Evolutionary conservation across 495 filamentous ascomycete genomes (phyloP), one percentile per base, ranked within the genome.

Genomic region (Penicillium crystallinum): DNA sequence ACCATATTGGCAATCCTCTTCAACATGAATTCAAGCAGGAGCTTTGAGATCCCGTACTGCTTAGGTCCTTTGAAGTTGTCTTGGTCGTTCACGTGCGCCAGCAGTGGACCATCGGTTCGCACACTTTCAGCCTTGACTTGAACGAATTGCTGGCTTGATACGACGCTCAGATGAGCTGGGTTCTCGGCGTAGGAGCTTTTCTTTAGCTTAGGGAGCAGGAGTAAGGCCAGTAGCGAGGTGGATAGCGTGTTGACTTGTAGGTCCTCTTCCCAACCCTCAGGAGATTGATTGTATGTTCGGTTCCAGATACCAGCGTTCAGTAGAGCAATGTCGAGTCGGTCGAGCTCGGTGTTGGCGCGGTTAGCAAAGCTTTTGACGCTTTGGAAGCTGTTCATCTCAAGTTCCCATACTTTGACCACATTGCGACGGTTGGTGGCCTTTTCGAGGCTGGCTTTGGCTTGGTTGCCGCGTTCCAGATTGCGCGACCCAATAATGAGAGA

Each of bases 161-260:
- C 72, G 9, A 72, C 60, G 0, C 61, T 64, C 5, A 76, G 48
- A 54, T 75, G 73, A 0, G 69, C 53, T 17, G 68, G 66, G 1
- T 66, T 54, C 2, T 63, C 49, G 1, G 30, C 27, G 2, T 62
- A 57, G 12, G 64, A 57, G 33, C 62, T 63, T 6, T 50, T 63
- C 34, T 58, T 52, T 17, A 77, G 53, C 47, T 72, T 74, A 2
- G 81, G 81, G 2, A 87, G 68, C 18, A 87, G 59, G 0, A 84
- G 62, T 15, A 82, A 25, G 0, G 72, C 80, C 23, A 87, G 63
- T 2, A 87, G 57, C 9, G 74, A 67, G 0, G 81, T 84, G 3
- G 77, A 79, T 3, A 87, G 64, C 0, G 77, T 72, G 54, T 87
- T 85, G 43, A 86, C 77, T 57, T 84, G 79, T 10, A 86, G 15